These are phyloP conservation scores for Begonia masoniana DNA, from an alignment of 306 rosid species.

Conservation along the genomic window DNA sequence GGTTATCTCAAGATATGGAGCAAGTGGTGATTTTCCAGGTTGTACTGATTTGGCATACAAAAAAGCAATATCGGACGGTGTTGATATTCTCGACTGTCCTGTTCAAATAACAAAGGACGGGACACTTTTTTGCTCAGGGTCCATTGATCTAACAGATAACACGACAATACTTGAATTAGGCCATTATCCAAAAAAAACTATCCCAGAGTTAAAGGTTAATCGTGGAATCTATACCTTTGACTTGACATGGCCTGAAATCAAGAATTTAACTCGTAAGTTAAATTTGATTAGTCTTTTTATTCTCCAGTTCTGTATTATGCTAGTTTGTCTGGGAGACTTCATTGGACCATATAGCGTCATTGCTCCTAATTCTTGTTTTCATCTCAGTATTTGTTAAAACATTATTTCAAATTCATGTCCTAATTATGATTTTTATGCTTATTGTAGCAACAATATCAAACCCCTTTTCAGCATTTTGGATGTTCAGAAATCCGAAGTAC, in stretches of 20 bases:
- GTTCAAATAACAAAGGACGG: constrained; percentile 80
- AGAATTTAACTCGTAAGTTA: constrained; percentile 52
- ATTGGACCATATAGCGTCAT: background rate
- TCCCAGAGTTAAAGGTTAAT: constrained; percentile 36
- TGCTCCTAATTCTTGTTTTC: background rate
- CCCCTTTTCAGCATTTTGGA: constrained; percentile 17
- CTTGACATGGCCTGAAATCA: constrained; percentile 56
- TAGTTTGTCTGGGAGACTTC: too few species aligned
- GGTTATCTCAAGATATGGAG: constrained; percentile 72
- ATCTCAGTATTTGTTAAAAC: too few species aligned
- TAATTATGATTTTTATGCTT: background rate
- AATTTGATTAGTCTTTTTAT: constrained; percentile 11
- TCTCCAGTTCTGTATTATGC: background rate
- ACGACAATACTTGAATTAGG: constrained; percentile 39
- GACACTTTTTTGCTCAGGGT: constrained; percentile 56
- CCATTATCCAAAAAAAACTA: constrained; percentile 14
- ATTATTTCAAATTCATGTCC: background rate
- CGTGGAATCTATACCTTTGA: constrained; percentile 61
- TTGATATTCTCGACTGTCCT: constrained; percentile 76
- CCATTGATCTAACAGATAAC: constrained; percentile 60
- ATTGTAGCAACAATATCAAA: constrained; percentile 53
- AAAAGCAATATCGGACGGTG: constrained; percentile 64
- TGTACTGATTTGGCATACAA: constrained; percentile 54
- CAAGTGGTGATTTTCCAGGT: constrained; percentile 78
- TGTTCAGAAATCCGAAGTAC: constrained; percentile 53